phyloP scores from a whole-genome alignment of 306 rosid genomes.

The Quercus aquifolioides region DNA sequence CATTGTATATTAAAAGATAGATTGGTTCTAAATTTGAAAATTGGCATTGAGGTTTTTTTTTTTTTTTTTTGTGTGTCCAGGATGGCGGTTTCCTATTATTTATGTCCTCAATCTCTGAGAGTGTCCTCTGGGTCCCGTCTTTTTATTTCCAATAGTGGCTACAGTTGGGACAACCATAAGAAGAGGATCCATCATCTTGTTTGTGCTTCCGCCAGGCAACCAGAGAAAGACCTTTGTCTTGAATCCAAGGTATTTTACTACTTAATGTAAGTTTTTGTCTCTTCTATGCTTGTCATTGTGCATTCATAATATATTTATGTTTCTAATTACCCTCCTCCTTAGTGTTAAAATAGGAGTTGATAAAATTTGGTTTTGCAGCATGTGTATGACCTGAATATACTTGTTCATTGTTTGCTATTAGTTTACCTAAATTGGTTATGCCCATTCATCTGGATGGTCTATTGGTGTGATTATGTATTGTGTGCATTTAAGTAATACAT shows the following conservation, averaged over 20 bases:
- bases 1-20: background rate
- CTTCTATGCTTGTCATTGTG: background rate
- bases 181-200: conserved; percentile 20
- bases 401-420: too few relatives aligned
- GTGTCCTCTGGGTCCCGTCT: conserved; percentile 11
- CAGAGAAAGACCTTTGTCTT: background rate
- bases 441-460: too few relatives aligned
- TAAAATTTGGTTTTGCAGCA: too few relatives aligned
- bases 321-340: too few relatives aligned
- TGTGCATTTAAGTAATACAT: too few relatives aligned
- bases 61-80: background rate
- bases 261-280: background rate
- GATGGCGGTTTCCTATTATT: conserved; percentile 30
- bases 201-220: conserved; percentile 17
- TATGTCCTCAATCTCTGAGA: conserved; percentile 16
- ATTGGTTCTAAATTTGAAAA: background rate
- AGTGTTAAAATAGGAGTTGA: too few relatives aligned
- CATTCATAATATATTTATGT: background rate
- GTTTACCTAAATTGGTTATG: too few relatives aligned
- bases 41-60: background rate
- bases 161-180: background rate
- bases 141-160: background rate
- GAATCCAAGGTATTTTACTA: conserved; percentile 2
- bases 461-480: too few relatives aligned
- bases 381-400: too few relatives aligned